phyloP scores from a whole-genome alignment of 805 yeast genomes.

The Yarrowia deformans region DNA sequence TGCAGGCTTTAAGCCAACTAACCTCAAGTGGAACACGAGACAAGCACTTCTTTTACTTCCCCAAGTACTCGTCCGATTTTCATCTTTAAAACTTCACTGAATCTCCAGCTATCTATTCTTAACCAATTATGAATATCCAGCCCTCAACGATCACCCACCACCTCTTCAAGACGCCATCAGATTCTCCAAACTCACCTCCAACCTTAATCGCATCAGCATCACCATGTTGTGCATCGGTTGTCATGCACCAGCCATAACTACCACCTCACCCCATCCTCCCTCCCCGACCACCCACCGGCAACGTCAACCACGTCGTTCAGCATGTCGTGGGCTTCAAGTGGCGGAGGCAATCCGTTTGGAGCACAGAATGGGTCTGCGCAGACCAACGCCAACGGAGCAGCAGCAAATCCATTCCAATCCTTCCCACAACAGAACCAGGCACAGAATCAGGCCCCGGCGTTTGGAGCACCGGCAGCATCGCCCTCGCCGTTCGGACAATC shows the following conservation, averaged over 20 bases:
- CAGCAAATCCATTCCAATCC: slow-evolving; percentile 43
- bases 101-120: too few species aligned
- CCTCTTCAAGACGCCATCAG: not conserved
- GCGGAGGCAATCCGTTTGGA: slow-evolving; percentile 22
- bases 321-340: slow-evolving; percentile 34
- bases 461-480: slow-evolving; percentile 8
- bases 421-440: not conserved
- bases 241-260: not conserved
- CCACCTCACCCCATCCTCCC: not conserved
- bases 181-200: not conserved
- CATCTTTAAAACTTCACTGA: too few species aligned
- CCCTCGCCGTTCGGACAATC: not conserved
- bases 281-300: not conserved
- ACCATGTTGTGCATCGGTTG: slow-evolving; percentile 5
- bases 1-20: not conserved
- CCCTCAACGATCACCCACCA: not conserved
- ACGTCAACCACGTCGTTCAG: slow-evolving; percentile 10
- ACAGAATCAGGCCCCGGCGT: not conserved
- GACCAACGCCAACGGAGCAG: slow-evolving; percentile 2
- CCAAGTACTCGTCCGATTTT: too few species aligned
- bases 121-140: too few species aligned
- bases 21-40: not conserved
- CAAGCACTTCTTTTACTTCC: not conserved
- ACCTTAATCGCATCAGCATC: slow-evolving; percentile 21
- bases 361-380: slow-evolving; percentile 4